Evolutionary conservation across 192 early-diverging fungal species (phyloP).

Genomic region (Podila minutissima): DNA sequence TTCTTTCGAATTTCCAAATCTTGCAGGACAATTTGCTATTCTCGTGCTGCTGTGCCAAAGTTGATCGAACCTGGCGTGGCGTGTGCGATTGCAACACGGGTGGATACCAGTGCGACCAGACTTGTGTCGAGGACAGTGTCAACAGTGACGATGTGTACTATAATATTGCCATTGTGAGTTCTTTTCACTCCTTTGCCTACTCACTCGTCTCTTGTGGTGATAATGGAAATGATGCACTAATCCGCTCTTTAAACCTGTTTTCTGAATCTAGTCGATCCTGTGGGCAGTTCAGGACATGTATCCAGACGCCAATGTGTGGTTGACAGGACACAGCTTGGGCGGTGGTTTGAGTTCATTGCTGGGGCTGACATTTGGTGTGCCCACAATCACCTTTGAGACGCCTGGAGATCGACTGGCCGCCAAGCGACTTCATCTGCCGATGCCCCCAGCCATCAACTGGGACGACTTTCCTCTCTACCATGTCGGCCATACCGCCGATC

Average conservation of each 20-base stretch:
- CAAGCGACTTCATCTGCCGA: conserved; percentile 79
- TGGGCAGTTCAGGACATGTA: conserved; percentile 71
- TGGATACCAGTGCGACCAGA: conserved; percentile 64
- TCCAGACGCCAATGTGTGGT: conserved; percentile 75
- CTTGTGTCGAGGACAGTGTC: conserved; percentile 70
- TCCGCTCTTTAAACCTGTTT: neutral
- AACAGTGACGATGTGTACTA: conserved; percentile 75
- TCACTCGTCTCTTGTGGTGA: neutral
- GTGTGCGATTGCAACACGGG: conserved; percentile 87
- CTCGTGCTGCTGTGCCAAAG: conserved; percentile 95
- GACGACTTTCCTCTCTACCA: conserved; percentile 87
- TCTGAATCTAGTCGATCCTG: conserved; percentile 66
- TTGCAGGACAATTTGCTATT: conserved; percentile 91
- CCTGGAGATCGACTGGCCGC: conserved; percentile 88
- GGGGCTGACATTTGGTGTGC: conserved; percentile 85
- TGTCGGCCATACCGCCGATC: conserved; percentile 91
- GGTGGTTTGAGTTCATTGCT: conserved; percentile 79
- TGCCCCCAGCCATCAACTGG: conserved; percentile 62
- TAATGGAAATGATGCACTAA: neutral
- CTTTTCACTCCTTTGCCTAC: neutral
- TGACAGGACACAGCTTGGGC: conserved; percentile 91
- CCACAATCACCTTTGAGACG: conserved; percentile 83
- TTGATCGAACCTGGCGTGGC: conserved; percentile 79
- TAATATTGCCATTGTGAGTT: conserved; percentile 64
- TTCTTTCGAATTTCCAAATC: conserved; percentile 1